Evolutionary conservation across 495 filamentous ascomycete species (phyloP).

Genomic region (Sphaerosporella brunnea): DNA sequence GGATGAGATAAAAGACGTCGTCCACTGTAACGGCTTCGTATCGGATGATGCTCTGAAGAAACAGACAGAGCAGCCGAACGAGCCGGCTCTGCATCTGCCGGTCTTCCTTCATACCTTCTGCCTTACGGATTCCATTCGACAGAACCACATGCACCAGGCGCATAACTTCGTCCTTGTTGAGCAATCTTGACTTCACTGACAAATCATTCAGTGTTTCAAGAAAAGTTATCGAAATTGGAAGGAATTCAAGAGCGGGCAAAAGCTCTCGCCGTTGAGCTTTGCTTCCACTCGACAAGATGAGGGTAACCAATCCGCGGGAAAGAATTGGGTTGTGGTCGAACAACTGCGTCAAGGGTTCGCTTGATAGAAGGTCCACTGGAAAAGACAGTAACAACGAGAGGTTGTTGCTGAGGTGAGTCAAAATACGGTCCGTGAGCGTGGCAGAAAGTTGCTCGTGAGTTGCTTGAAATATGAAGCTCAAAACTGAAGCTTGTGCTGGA

Average conservation of each 20-base stretch:
- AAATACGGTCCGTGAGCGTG: slow-evolving; percentile 7
- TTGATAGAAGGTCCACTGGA: slow-evolving; percentile 16
- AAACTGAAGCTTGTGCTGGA: slow-evolving; percentile 8
- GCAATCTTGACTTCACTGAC: slow-evolving; percentile 13
- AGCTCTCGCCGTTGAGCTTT: slow-evolving; percentile 14
- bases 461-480: slow-evolving; percentile 13
- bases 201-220: slow-evolving; percentile 28
- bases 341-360: slow-evolving; percentile 10
- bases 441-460: slow-evolving; percentile 11
- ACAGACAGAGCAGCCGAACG: slow-evolving; percentile 29
- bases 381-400: slow-evolving; percentile 11
- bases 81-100: slow-evolving; percentile 23
- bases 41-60: slow-evolving; percentile 27
- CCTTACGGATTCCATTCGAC: slow-evolving; percentile 15
- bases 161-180: slow-evolving; percentile 12
- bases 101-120: slow-evolving; percentile 10
- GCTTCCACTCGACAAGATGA: slow-evolving; percentile 12
- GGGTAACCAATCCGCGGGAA: slow-evolving; percentile 14
- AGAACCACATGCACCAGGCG: slow-evolving; percentile 15
- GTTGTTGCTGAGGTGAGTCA: slow-evolving; percentile 13
- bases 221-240: slow-evolving; percentile 25
- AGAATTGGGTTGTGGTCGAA: slow-evolving; percentile 13
- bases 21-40: slow-evolving; percentile 21
- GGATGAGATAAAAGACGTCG: slow-evolving; percentile 30
- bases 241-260: slow-evolving; percentile 12